Evolutionary conservation across 164 flowering plant species (phyloP).

Genomic region (Santalum album): DNA sequence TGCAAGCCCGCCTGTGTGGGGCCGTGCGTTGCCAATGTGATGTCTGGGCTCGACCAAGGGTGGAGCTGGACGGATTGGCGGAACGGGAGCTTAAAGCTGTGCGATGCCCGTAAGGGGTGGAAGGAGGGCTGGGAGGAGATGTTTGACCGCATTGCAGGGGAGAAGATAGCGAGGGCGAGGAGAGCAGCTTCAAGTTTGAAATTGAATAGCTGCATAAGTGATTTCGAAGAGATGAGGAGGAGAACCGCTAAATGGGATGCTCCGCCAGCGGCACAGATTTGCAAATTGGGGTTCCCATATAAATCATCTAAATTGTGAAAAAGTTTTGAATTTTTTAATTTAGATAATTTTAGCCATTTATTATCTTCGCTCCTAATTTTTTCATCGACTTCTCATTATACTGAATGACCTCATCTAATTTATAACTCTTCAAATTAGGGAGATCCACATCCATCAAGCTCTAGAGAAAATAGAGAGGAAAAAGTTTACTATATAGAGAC

Average conservation of each 20-base stretch:
- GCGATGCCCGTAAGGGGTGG: slow-evolving; percentile 75
- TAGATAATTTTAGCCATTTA: no score
- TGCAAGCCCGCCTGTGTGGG: slow-evolving; percentile 58
- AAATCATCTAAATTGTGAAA: no score
- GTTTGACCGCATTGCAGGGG: slow-evolving; percentile 56
- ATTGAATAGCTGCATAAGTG: slow-evolving; percentile 40
- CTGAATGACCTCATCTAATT: no score
- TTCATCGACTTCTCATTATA: no score
- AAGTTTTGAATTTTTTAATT: no score
- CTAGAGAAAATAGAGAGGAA: neutral
- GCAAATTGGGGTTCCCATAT: slow-evolving; percentile 52
- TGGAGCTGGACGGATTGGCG: slow-evolving; percentile 91
- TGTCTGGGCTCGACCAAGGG: slow-evolving; percentile 30
- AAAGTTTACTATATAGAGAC: no score
- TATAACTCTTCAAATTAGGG: no score
- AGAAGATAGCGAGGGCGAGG: slow-evolving; percentile 34
- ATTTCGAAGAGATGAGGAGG: slow-evolving; percentile 47
- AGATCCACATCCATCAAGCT: no score
- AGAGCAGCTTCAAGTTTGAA: slow-evolving; percentile 24
- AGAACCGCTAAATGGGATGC: slow-evolving; percentile 49
- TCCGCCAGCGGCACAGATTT: slow-evolving; percentile 51
- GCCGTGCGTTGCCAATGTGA: slow-evolving; percentile 45
- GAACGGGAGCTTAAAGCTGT: slow-evolving; percentile 45
- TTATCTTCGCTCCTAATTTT: no score
- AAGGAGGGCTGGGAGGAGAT: slow-evolving; percentile 67